Percentiles rank a stretch among this genome's conserved stretches.
phyloP scores from a whole-genome alignment of 306 rosid species.

The Potentilla sterilis region DNA sequence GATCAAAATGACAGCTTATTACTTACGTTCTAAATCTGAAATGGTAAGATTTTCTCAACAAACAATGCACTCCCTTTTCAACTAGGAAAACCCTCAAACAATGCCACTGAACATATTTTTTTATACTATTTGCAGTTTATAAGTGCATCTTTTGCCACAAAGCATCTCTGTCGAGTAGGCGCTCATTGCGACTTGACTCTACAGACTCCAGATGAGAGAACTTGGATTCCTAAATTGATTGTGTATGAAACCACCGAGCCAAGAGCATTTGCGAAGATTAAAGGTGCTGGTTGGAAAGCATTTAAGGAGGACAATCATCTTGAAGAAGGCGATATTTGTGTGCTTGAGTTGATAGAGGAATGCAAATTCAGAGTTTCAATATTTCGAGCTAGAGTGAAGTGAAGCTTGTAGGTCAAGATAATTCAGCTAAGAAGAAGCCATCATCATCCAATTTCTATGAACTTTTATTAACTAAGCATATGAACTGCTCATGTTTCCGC shows the following conservation, averaged over 20 bases:
- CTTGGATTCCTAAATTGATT: constrained; percentile 19
- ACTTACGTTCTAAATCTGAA: not conserved
- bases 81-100: not conserved
- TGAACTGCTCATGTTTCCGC: not conserved
- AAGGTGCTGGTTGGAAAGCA: constrained; percentile 21
- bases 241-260: not conserved
- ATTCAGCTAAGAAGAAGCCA: not conserved
- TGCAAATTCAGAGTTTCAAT: constrained; percentile 1
- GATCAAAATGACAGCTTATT: not conserved
- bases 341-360: constrained; percentile 16
- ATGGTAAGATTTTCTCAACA: not conserved
- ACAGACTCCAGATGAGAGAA: not conserved
- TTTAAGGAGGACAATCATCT: constrained; percentile 23
- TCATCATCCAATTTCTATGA: not conserved
- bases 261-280: not conserved
- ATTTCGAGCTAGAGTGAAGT: not conserved
- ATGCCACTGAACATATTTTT: not conserved
- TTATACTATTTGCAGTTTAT: not conserved
- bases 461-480: not conserved
- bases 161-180: not conserved
- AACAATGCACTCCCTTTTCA: not conserved
- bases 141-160: not conserved
- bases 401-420: not conserved
- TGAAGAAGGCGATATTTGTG: constrained; percentile 16
- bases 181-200: not conserved